Percentiles rank a stretch among this genome's conserved stretches.
phyloP scores from a whole-genome alignment of 2,329 filamentous ascomycete species.

The Phyllosticta citriasiana region DNA sequence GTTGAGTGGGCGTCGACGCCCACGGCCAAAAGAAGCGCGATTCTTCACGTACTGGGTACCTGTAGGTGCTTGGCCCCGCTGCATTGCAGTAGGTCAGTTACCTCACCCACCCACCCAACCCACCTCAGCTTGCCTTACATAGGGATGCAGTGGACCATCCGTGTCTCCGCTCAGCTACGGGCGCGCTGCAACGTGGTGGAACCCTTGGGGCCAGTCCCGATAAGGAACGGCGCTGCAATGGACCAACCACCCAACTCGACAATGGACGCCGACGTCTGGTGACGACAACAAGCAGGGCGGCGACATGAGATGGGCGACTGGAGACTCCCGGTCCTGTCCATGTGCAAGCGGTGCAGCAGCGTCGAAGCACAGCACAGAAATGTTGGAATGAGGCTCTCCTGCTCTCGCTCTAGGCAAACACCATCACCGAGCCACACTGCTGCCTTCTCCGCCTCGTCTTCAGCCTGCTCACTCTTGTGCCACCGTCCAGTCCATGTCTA shows the following conservation, averaged over 20 bases:
- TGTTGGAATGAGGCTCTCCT: background rate
- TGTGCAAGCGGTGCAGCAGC: too few relatives aligned
- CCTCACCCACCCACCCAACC: too few relatives aligned
- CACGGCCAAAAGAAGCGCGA: background rate
- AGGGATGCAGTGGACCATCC: background rate
- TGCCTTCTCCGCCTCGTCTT: background rate
- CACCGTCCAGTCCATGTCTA: background rate
- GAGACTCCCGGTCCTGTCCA: background rate
- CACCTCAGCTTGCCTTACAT: background rate
- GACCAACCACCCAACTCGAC: background rate
- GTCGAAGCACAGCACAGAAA: background rate
- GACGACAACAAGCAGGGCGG: background rate
- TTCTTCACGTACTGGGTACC: background rate
- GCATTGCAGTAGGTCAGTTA: background rate
- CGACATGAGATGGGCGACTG: background rate
- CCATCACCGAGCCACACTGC: background rate
- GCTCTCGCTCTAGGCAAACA: background rate
- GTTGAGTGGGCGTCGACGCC: background rate
- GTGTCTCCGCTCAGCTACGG: background rate
- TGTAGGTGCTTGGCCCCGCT: background rate
- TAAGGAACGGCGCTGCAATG: background rate
- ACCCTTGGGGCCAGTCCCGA: background rate
- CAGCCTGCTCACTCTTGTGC: constrained; percentile 2
- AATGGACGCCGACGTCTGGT: background rate
- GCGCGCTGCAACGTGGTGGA: background rate